These are phyloP conservation scores for Knufia petricola DNA, from an alignment of 2,329 filamentous ascomycete genomes.

Conservation along the genomic window DNA sequence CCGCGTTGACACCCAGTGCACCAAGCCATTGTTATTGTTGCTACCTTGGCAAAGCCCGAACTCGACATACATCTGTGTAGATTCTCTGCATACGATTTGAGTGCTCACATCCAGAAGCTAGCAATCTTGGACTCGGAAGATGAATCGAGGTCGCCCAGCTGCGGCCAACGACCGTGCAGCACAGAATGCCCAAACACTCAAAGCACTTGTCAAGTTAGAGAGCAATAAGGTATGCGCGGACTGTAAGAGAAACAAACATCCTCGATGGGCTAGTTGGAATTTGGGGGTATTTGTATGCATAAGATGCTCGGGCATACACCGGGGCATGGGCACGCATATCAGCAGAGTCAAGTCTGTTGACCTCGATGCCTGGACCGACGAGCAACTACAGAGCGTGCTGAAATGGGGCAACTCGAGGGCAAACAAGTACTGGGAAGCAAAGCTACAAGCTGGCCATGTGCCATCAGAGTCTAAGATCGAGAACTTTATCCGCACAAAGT, in stretches of 20 bases:
- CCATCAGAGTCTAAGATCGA: slow-evolving; percentile 98
- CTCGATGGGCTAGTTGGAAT: slow-evolving; percentile 99
- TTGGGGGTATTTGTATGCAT: slow-evolving; percentile 96
- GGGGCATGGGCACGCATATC: slow-evolving; percentile 98
- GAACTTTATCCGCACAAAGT: slow-evolving; percentile 99
- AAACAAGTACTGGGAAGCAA: slow-evolving; percentile 97
- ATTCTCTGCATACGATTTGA: background rate
- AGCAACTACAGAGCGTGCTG: slow-evolving; percentile 86
- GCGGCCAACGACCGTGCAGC: slow-evolving; percentile 66
- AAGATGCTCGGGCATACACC: slow-evolving; percentile 94
- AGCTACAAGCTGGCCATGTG: slow-evolving; percentile 79
- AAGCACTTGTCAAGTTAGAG: slow-evolving; percentile 88
- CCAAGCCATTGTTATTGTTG: background rate
- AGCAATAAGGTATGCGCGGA: slow-evolving; percentile 94
- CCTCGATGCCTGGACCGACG: slow-evolving; percentile 96
- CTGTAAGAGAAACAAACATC: slow-evolving; percentile 98
- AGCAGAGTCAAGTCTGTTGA: slow-evolving; percentile 97
- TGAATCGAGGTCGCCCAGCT: slow-evolving; percentile 39
- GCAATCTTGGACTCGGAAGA: background rate
- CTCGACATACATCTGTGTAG: background rate
- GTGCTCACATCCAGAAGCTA: background rate
- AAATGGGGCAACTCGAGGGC: slow-evolving; percentile 93
- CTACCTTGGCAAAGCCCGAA: background rate
- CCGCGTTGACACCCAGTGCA: background rate
- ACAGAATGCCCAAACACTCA: slow-evolving; percentile 88